phyloP scores from a whole-genome alignment of 164 flowering plant genomes.

The Magnolia changhungtana region DNA sequence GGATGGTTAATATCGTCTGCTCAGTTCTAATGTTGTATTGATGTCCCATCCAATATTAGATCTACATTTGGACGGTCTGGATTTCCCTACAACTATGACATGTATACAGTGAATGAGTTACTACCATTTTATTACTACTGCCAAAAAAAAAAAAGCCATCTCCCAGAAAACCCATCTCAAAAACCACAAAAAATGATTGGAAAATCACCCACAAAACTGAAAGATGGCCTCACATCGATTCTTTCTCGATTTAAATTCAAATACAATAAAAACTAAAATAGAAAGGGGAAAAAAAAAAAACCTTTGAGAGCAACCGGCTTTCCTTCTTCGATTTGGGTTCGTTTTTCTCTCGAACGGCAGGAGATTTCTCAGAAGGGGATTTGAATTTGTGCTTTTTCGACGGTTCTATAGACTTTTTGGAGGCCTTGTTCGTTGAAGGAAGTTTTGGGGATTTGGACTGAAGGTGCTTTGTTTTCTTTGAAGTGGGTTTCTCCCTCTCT shows the following conservation, averaged over 20 bases:
- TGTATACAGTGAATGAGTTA: too few relatives aligned
- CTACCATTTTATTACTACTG: not conserved
- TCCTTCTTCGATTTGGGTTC: slow-evolving; percentile 39
- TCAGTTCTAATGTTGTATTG: not conserved
- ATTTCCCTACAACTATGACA: too few relatives aligned
- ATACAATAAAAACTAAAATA: not conserved
- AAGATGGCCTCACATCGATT: too few relatives aligned
- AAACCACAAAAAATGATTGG: not conserved
- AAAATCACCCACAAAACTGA: too few relatives aligned
- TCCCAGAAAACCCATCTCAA: not conserved
- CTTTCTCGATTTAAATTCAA: not conserved
- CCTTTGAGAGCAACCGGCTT: slow-evolving; percentile 64
- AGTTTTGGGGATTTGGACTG: slow-evolving; percentile 17
- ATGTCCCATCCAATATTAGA: not conserved
- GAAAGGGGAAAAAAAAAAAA: slow-evolving; percentile 4
- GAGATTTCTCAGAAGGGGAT: slow-evolving; percentile 20
- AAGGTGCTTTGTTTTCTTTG: slow-evolving; percentile 38
- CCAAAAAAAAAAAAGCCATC: not conserved
- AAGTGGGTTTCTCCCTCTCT: slow-evolving; percentile 5
- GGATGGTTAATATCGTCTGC: not conserved
- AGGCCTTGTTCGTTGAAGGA: slow-evolving; percentile 9
- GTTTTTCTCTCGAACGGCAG: slow-evolving; percentile 13
- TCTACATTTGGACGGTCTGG: too few relatives aligned
- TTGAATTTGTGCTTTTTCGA: slow-evolving; percentile 20
- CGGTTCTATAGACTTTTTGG: slow-evolving; percentile 28